A percentile compares a stretch with the other conserved stretches of the same genome.
These are phyloP conservation scores for Paratinospora sagittata DNA, from an alignment of 164 flowering plant genomes.

Conservation along the genomic window DNA sequence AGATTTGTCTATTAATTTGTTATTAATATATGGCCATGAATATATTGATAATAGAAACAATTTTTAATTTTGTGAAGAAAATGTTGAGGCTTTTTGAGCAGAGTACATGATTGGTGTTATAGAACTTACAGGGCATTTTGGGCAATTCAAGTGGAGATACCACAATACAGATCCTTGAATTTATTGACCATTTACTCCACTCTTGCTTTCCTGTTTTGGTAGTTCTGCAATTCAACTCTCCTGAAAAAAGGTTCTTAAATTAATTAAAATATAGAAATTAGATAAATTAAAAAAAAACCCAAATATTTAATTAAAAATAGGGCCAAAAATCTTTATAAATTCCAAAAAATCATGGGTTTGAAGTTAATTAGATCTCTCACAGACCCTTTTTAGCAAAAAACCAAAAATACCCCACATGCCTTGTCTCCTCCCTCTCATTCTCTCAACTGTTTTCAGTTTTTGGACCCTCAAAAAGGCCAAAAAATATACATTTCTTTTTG, in stretches of 20 bases:
- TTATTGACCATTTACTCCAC: constrained; percentile 3
- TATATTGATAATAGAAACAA: no score
- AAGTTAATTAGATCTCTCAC: constrained; percentile 1
- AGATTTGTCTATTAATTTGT: no score
- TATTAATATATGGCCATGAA: no score
- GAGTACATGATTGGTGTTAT: neutral
- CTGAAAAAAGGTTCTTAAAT: neutral
- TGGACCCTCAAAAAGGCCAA: neutral
- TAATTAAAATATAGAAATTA: neutral
- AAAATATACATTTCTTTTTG: no score
- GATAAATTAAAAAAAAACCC: neutral
- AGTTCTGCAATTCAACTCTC: neutral
- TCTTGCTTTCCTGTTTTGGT: neutral
- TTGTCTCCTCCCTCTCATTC: neutral
- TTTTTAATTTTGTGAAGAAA: no score
- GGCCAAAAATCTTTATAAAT: neutral
- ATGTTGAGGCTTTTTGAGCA: no score
- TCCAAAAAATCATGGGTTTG: neutral
- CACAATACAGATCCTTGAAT: neutral
- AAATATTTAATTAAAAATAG: neutral
- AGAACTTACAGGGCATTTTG: neutral
- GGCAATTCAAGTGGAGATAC: constrained; percentile 1
- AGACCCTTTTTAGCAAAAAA: constrained; percentile 6
- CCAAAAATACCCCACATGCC: neutral
- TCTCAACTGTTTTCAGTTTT: neutral